Percentiles rank a stretch among this genome's conserved stretches.
Evolutionary conservation across 345 rosid species (phyloP).

Genomic region (Syzygium aqueum): DNA sequence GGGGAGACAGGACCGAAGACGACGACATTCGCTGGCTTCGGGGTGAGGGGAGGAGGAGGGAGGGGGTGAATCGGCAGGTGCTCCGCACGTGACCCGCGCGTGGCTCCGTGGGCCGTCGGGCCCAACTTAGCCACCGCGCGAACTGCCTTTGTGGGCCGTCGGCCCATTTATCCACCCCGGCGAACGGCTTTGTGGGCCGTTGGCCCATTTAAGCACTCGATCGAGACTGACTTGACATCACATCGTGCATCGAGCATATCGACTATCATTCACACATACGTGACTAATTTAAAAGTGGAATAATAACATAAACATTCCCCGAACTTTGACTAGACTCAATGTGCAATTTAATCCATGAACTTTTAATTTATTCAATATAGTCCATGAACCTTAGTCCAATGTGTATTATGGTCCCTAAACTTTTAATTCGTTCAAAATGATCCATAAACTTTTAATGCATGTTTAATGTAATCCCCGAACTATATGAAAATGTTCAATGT

Average conservation of each 20-base stretch:
- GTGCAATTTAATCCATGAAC: too few species aligned
- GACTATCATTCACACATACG: neutral
- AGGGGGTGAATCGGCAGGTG: neutral
- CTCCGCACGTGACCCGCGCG: neutral
- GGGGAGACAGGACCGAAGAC: neutral
- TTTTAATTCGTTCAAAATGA: too few species aligned
- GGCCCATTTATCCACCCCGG: too few species aligned
- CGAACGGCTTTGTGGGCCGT: neutral
- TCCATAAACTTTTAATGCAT: too few species aligned
- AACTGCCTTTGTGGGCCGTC: neutral
- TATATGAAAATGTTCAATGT: too few species aligned
- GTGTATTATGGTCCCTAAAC: too few species aligned
- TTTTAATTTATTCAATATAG: too few species aligned
- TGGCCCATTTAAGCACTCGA: neutral
- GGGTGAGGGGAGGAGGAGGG: neutral
- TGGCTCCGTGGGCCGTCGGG: neutral
- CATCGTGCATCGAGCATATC: too few species aligned
- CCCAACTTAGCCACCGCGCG: neutral
- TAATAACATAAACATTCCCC: too few species aligned
- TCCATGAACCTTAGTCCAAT: too few species aligned
- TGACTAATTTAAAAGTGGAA: neutral
- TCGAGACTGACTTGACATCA: neutral
- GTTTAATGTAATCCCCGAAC: too few species aligned
- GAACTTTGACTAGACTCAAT: too few species aligned
- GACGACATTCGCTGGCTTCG: neutral